Conservation (phyloP, 2,329 filamentous ascomycete genomes). For the Nigrograna mackinnonii region DNA sequence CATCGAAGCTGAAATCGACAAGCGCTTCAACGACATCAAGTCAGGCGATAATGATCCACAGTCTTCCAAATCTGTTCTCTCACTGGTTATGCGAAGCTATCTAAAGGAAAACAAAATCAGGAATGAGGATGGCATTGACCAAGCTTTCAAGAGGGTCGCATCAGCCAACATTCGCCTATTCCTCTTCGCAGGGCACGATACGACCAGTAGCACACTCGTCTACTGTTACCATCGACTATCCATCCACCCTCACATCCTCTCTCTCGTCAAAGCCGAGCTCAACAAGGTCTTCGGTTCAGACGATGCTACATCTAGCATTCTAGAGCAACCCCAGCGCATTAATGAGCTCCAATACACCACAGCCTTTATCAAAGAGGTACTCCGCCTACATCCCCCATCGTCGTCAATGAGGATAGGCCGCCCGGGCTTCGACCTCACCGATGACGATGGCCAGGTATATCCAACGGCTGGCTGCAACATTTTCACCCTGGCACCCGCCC, state of each 20-base stretch:
- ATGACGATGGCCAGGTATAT: constrained; percentile 4
- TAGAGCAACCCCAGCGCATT: constrained; percentile 16
- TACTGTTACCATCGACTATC: constrained; percentile 24
- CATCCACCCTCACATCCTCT: constrained; percentile 21
- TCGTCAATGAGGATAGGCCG: constrained; percentile 25
- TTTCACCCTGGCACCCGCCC: constrained; percentile 5
- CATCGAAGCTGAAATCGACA: constrained; percentile 15
- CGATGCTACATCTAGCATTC: constrained; percentile 9
- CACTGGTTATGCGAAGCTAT: constrained; percentile 3
- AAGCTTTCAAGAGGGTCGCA: constrained; percentile 19
- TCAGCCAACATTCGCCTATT: constrained; percentile 28
- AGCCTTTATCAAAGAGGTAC: constrained; percentile 35
- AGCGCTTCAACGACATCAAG: constrained; percentile 14
- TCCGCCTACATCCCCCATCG: constrained; percentile 30
- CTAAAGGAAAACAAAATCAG: background rate
- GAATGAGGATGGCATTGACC: background rate
- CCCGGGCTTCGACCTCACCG: constrained; percentile 4
- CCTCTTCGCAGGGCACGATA: constrained; percentile 34
- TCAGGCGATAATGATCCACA: background rate
- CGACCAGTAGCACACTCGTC: constrained; percentile 28
- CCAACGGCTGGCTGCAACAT: constrained; percentile 9
- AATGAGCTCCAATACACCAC: constrained; percentile 26
- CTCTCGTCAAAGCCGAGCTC: constrained; percentile 29
- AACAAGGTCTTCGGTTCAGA: constrained; percentile 28
- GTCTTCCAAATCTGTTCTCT: constrained; percentile 7